Evolutionary conservation across 2,329 filamentous ascomycete species (phyloP).

Genomic region (Paecilomyces fulvus): DNA sequence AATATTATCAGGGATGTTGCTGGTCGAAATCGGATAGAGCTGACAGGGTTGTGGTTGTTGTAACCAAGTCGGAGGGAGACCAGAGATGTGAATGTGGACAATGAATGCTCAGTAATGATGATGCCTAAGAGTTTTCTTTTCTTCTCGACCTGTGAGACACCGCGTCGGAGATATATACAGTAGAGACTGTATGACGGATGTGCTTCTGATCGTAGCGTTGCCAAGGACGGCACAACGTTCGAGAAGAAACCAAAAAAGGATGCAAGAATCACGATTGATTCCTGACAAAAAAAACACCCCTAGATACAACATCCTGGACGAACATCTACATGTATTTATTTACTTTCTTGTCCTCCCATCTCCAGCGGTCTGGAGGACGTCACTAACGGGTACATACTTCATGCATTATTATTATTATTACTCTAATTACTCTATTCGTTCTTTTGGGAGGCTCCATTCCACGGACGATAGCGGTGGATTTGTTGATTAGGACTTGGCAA

Average conservation of each 20-base stretch:
- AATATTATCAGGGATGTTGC: neutral
- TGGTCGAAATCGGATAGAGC: neutral
- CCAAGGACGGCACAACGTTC: too few relatives aligned
- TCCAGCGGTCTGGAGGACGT: neutral
- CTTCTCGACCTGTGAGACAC: neutral
- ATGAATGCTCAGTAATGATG: too few relatives aligned
- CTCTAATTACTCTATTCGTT: neutral
- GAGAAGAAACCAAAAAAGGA: too few relatives aligned
- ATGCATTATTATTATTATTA: neutral
- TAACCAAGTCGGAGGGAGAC: neutral
- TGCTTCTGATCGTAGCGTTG: too few relatives aligned
- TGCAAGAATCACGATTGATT: neutral
- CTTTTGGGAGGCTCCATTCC: neutral
- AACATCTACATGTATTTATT: neutral
- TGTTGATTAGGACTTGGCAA: neutral
- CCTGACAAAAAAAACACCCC: neutral
- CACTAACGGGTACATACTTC: neutral
- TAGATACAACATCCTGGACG: neutral
- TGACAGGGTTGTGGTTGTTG: neutral
- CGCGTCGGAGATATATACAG: too few relatives aligned
- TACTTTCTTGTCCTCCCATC: neutral
- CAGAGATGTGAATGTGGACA: neutral
- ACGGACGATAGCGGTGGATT: neutral
- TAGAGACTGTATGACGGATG: too few relatives aligned
- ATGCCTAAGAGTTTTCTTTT: neutral